A percentile compares a stretch with the other conserved stretches of the same genome.
Evolutionary conservation across 345 rosid species (phyloP).

Genomic region (Salix caprea): DNA sequence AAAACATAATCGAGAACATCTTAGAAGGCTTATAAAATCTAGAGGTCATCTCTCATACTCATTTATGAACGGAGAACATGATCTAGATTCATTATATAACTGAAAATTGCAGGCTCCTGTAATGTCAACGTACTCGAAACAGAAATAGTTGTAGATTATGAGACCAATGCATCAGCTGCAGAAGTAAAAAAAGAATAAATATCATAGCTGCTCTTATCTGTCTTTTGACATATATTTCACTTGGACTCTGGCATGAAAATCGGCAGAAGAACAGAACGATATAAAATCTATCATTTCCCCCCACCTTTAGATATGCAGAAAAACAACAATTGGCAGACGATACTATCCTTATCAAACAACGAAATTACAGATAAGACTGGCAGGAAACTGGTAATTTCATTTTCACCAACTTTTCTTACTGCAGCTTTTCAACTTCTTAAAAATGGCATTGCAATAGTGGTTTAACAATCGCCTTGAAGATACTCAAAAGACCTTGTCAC

Average conservation of each 20-base stretch:
- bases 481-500: constrained; percentile 88
- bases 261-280: background rate
- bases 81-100: background rate
- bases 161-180: background rate
- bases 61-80: background rate
- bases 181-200: background rate
- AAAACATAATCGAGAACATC: background rate
- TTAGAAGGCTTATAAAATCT: background rate
- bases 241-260: background rate
- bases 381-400: background rate
- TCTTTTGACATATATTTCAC: background rate
- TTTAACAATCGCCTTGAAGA: constrained; percentile 84
- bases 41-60: background rate
- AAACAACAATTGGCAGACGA: background rate
- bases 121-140: background rate
- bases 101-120: background rate
- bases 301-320: background rate
- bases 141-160: background rate
- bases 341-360: background rate
- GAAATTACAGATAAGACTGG: background rate
- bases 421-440: background rate
- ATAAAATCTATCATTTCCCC: background rate
- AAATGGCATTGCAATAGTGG: background rate
- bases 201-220: background rate
- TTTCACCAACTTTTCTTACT: constrained; percentile 23